Percentiles rank a stretch among this genome's conserved stretches.
Evolutionary conservation across 164 flowering plant species (phyloP).

Genomic region (Protea cynaroides): DNA sequence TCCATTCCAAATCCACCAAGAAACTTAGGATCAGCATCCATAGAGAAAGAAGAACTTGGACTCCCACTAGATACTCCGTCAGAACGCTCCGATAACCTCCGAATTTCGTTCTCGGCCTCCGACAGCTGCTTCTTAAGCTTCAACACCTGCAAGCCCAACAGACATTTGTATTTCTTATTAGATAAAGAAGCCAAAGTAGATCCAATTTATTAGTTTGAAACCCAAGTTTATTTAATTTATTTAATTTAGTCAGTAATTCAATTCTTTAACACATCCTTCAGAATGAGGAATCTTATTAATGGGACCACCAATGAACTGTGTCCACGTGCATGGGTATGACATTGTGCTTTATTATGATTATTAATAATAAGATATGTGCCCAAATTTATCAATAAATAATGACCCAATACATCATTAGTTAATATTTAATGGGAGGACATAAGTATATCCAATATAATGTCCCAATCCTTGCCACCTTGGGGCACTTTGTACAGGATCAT

Average conservation of each 20-base stretch:
- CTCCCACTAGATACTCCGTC: conserved; percentile 43
- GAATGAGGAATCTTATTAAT: neutral
- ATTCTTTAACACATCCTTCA: no score
- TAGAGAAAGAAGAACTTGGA: conserved; percentile 40
- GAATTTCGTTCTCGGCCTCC: conserved; percentile 50
- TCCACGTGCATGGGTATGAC: neutral
- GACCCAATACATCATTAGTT: no score
- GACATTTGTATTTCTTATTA: neutral
- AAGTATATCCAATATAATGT: no score
- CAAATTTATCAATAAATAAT: no score
- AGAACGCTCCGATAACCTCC: conserved; percentile 24
- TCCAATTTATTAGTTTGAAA: no score
- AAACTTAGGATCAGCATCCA: conserved; percentile 34
- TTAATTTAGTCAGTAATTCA: no score
- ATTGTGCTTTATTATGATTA: neutral
- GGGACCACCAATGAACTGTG: neutral
- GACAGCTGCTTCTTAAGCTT: conserved; percentile 46
- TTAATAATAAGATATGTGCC: no score
- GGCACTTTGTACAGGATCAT: no score
- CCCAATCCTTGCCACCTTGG: no score
- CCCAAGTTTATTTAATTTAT: no score
- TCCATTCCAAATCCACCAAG: conserved; percentile 42
- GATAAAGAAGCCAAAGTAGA: no score
- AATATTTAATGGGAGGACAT: no score
- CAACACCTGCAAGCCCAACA: conserved; percentile 31